These are phyloP conservation scores for Setaria italica DNA, from an alignment of 202 grass and related monocot species.

Conservation along the genomic window DNA sequence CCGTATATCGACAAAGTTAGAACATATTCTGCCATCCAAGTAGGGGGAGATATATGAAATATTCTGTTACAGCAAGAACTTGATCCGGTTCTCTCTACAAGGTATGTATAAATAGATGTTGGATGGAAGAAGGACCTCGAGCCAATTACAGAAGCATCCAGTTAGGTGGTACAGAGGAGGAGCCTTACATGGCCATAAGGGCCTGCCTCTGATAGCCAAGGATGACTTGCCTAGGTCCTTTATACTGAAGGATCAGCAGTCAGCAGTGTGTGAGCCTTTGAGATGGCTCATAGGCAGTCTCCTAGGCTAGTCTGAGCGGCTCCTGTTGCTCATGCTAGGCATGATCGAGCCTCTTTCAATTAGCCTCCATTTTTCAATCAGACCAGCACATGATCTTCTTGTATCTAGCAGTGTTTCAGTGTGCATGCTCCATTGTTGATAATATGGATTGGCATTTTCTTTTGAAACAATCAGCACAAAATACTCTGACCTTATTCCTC, in stretches of 20 bases:
- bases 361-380: background rate
- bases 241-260: background rate
- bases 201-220: slow-evolving; percentile 55
- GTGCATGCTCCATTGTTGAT: background rate
- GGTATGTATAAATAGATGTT: slow-evolving; percentile 32
- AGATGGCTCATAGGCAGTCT: slow-evolving; percentile 58
- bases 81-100: background rate
- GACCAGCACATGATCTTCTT: background rate
- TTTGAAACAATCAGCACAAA: background rate
- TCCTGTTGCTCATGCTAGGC: slow-evolving; percentile 47
- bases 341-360: background rate
- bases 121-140: slow-evolving; percentile 10
- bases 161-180: background rate
- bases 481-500: background rate
- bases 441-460: background rate
- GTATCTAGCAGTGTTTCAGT: background rate
- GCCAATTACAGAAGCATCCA: slow-evolving; percentile 7
- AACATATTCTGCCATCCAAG: slow-evolving; percentile 40
- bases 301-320: slow-evolving; percentile 60
- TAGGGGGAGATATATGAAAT: slow-evolving; percentile 4
- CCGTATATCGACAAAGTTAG: background rate
- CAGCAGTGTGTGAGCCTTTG: background rate
- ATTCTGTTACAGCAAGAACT: background rate
- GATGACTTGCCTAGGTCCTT: slow-evolving; percentile 42
- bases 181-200: slow-evolving; percentile 32